Percentiles rank a stretch among this genome's conserved stretches.
These are phyloP conservation scores for Biscogniauxia mediterranea DNA, from an alignment of 2,329 filamentous ascomycete genomes.

Conservation along the genomic window DNA sequence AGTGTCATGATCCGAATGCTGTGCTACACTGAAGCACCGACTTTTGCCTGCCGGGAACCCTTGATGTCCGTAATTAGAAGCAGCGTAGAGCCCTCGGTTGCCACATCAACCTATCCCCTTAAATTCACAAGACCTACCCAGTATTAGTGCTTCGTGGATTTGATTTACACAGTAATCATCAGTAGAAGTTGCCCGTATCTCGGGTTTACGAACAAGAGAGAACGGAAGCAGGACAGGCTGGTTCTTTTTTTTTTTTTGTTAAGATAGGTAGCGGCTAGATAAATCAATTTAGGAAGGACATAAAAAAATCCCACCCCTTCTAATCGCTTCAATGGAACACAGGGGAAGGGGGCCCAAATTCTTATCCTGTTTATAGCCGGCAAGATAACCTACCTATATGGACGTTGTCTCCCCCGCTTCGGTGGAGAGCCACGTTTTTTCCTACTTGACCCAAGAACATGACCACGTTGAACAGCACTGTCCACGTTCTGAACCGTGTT, in stretches of 20 bases:
- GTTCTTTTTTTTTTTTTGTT: not conserved
- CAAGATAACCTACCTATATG: not conserved
- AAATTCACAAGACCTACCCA: not conserved
- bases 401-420: not conserved
- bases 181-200: not conserved
- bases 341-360: not conserved
- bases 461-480: not conserved
- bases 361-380: not conserved
- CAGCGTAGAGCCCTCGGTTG: not conserved
- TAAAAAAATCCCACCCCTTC: not conserved
- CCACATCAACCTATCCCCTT: not conserved
- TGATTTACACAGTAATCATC: not conserved
- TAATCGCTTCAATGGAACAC: not conserved
- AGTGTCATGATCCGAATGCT: not conserved
- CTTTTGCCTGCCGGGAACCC: not conserved
- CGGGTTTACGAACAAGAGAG: not conserved
- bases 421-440: not conserved
- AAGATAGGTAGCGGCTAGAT: not conserved
- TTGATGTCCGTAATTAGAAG: not conserved
- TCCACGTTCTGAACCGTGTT: not conserved
- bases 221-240: not conserved
- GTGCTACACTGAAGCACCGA: not conserved
- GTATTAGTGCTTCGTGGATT: not conserved
- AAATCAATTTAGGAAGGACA: not conserved
- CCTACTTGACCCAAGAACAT: not conserved